These are phyloP conservation scores for Salix suchowensis DNA, from an alignment of 345 rosid species.

Conservation along the genomic window DNA sequence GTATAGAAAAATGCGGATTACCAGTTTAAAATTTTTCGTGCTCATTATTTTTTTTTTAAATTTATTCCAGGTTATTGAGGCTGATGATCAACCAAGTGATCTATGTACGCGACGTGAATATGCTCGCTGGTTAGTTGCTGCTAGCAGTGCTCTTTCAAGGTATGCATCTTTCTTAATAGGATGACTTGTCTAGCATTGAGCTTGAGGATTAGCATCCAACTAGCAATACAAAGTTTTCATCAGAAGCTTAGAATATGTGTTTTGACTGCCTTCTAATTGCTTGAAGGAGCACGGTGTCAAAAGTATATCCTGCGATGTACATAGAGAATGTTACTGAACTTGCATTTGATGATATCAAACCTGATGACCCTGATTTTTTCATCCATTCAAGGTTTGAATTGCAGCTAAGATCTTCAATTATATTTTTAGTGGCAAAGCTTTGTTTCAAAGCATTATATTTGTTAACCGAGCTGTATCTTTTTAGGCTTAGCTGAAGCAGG, in stretches of 20 bases:
- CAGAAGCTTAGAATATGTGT: conserved; percentile 1
- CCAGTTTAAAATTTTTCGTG: conserved; percentile 10
- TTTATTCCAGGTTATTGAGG: conserved; percentile 68
- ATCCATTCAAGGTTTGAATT: conserved; percentile 81
- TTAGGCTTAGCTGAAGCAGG: conserved; percentile 99
- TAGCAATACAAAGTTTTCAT: not conserved
- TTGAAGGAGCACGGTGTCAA: conserved; percentile 67
- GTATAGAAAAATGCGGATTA: not conserved
- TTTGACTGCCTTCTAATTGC: conserved; percentile 19
- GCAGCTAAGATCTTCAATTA: not conserved
- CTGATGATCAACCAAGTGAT: conserved; percentile 62
- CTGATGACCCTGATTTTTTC: conserved; percentile 90
- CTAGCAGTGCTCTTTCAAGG: conserved; percentile 83
- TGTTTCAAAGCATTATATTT: conserved; percentile 6
- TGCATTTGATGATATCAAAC: conserved; percentile 82
- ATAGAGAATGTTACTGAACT: conserved; percentile 85
- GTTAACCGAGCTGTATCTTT: conserved; percentile 22
- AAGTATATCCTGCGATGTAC: conserved; percentile 94
- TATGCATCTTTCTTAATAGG: conserved; percentile 27
- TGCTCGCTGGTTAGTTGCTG: conserved; percentile 90
- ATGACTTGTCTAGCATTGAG: conserved; percentile 8
- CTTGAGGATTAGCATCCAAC: conserved; percentile 18
- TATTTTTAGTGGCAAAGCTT: not conserved
- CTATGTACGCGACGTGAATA: conserved; percentile 89
- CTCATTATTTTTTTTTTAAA: not conserved